A percentile compares a stretch with the other conserved stretches of the same genome.
Evolutionary conservation across 352 stramenopile genomes (phyloP).

Genomic region (Phytophthora macrochlamydospora): DNA sequence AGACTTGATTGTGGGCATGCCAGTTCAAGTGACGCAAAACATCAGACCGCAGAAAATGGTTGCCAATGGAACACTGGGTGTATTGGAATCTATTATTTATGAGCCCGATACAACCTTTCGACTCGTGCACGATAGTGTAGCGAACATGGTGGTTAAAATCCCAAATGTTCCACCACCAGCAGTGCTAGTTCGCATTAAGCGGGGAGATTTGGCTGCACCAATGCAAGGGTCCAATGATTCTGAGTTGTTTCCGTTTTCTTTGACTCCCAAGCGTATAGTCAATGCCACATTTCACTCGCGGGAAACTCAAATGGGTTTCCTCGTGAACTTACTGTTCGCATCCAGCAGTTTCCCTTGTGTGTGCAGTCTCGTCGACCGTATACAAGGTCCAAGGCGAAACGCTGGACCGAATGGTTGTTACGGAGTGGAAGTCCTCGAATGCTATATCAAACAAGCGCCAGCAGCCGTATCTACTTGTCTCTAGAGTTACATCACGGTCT

Average conservation of each 20-base stretch:
- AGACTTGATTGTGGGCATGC: conserved; percentile 6
- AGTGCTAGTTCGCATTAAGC: not conserved
- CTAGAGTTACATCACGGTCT: conserved; percentile 1
- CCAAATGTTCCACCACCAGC: not conserved
- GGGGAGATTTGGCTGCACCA: not conserved
- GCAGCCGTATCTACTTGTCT: conserved; percentile 17
- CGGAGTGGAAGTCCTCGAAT: conserved; percentile 1
- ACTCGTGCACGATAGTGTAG: conserved; percentile 6
- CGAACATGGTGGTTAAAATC: conserved; percentile 1
- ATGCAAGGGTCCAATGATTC: not conserved
- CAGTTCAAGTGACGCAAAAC: conserved; percentile 10
- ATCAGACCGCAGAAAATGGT: conserved; percentile 6
- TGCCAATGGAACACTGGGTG: conserved; percentile 12
- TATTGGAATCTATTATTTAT: conserved; percentile 7
- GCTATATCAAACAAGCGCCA: conserved; percentile 8
- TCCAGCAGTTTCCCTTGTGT: conserved; percentile 21
- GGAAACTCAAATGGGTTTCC: not conserved
- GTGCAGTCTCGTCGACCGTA: conserved; percentile 7
- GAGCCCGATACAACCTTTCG: conserved; percentile 3
- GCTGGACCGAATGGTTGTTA: conserved; percentile 10
- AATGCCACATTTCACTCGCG: conserved; percentile 1
- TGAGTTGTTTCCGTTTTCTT: conserved; percentile 15
- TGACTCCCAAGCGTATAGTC: not conserved
- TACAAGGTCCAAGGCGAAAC: conserved; percentile 24
- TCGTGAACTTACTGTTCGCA: not conserved